Percentiles rank a stretch among this genome's conserved stretches.
Conservation (phyloP, 2,329 filamentous ascomycete species). For the Colletotrichum noveboracense region DNA sequence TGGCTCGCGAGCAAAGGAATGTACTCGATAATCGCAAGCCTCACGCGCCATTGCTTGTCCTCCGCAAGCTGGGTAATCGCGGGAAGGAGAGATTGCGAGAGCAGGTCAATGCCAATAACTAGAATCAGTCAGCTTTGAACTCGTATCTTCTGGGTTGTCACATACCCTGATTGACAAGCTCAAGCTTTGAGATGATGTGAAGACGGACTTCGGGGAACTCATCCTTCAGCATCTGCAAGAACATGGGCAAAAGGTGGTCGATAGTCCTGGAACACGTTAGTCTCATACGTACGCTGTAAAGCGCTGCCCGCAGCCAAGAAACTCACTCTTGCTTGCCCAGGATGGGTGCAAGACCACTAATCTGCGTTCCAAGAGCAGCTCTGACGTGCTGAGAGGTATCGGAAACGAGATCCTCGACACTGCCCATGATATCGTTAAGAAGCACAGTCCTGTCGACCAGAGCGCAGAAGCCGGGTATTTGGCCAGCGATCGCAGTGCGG, state of each 20-base stretch:
- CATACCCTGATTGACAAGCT: constrained; percentile 93
- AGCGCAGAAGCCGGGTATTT: constrained; percentile 96
- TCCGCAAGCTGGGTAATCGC: constrained; percentile 97
- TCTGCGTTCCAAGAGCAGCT: constrained; percentile 93
- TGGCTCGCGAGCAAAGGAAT: constrained; percentile 95
- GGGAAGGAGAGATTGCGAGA: constrained; percentile 94
- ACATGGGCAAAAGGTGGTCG: constrained; percentile 96
- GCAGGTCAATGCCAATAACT: constrained; percentile 97
- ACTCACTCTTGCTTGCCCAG: constrained; percentile 95
- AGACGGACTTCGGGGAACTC: constrained; percentile 97
- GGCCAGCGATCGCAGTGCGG: constrained; percentile 92
- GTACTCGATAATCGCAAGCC: constrained; percentile 98
- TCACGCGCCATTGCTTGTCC: constrained; percentile 99
- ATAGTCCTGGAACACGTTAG: constrained; percentile 71
- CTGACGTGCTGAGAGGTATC: constrained; percentile 97
- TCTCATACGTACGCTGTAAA: not conserved
- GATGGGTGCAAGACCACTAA: constrained; percentile 94
- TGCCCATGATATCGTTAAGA: constrained; percentile 95
- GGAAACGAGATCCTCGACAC: constrained; percentile 93
- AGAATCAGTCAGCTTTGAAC: not conserved
- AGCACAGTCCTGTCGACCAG: constrained; percentile 87
- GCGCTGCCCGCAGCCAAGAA: not conserved
- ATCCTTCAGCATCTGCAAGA: constrained; percentile 98
- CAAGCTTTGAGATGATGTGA: constrained; percentile 99
- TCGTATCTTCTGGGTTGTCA: not conserved